Conservation (phyloP, 2,329 filamentous ascomycete species). For the Phyllosticta citribraziliensis region DNA sequence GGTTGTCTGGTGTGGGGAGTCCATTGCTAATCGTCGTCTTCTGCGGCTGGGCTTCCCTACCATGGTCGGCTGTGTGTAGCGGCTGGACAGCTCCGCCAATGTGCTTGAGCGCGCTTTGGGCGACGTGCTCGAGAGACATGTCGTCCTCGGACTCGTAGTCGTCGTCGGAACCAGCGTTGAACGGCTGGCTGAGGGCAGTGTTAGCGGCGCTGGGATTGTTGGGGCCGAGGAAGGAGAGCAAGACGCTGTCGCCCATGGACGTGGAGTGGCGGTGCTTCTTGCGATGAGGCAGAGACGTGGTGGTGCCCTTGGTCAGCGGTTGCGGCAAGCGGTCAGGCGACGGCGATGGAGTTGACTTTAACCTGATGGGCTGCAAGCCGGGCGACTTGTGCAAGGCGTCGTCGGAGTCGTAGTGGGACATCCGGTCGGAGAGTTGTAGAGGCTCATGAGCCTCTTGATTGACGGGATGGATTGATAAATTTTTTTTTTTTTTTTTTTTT, state of each 20-base stretch:
- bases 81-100: background rate
- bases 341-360: conserved; percentile 41
- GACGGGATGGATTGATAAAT: background rate
- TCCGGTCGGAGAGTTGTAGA: conserved; percentile 5
- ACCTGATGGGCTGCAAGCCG: conserved; percentile 31
- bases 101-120: background rate
- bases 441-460: conserved; percentile 9
- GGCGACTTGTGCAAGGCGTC: conserved; percentile 36
- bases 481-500: background rate
- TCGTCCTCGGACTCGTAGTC: conserved; percentile 33
- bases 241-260: conserved; percentile 52
- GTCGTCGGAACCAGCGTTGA: conserved; percentile 36
- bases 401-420: conserved; percentile 37
- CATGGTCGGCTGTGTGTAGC: background rate
- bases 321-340: conserved; percentile 31
- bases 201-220: conserved; percentile 56
- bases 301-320: conserved; percentile 24
- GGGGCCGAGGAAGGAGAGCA: conserved; percentile 56
- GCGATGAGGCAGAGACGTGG: conserved; percentile 28
- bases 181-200: conserved; percentile 43
- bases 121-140: background rate
- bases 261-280: conserved; percentile 32
- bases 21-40: background rate
- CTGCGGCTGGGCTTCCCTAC: background rate
- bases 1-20: background rate